These are phyloP conservation scores for Serendipita indica DNA, from an alignment of 768 basidiomycete species.

Conservation along the genomic window DNA sequence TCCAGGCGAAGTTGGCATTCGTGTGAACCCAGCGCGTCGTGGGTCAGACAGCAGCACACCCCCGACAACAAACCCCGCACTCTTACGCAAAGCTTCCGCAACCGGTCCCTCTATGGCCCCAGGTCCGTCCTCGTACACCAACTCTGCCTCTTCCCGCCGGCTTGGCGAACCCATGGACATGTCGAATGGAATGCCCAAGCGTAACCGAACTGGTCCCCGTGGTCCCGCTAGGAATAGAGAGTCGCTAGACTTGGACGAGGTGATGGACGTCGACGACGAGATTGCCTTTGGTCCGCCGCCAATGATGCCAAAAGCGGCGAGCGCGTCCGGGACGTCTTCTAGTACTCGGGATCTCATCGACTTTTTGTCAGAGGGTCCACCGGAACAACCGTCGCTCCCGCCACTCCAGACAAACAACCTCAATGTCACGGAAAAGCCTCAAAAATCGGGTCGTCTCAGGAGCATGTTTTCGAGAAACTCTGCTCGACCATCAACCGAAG, in stretches of 20 bases:
- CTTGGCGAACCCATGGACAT: constrained; percentile 3
- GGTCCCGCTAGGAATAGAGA: constrained; percentile 43
- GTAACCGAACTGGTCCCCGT: constrained; percentile 26
- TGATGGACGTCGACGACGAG: constrained; percentile 33
- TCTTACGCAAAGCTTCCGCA: constrained; percentile 10
- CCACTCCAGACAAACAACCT: constrained; percentile 29
- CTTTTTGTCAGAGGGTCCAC: constrained; percentile 43
- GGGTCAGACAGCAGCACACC: constrained; percentile 5
- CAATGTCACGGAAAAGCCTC: constrained; percentile 26
- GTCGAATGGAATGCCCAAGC: constrained; percentile 26
- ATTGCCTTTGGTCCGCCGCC: constrained; percentile 2
- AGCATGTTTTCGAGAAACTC: constrained; percentile 73
- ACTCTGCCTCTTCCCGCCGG: neutral
- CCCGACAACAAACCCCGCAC: neutral
- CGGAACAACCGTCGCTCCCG: constrained; percentile 27
- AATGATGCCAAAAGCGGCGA: constrained; percentile 17
- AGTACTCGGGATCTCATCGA: constrained; percentile 40
- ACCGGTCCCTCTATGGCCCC: constrained; percentile 4
- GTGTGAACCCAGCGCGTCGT: neutral
- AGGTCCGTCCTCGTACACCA: constrained; percentile 6
- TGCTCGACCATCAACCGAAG: constrained; percentile 24
- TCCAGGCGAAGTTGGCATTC: neutral
- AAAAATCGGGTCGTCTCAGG: constrained; percentile 41
- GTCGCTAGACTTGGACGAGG: constrained; percentile 58
- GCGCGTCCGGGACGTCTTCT: constrained; percentile 16